These are phyloP conservation scores for Batkoa obscura DNA, from an alignment of 371 early-diverging fungal species.

Conservation along the genomic window DNA sequence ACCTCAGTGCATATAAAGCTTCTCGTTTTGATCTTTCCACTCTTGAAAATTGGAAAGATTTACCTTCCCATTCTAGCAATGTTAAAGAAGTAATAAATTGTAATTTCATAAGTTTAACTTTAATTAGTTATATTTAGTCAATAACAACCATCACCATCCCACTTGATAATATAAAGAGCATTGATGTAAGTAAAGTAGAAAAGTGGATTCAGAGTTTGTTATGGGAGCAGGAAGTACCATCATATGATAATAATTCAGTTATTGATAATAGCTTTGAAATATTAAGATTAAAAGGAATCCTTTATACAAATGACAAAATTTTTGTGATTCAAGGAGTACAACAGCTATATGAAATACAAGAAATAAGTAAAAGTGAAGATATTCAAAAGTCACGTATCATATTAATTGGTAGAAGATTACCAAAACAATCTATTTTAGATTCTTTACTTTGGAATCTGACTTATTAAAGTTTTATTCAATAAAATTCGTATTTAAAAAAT, in stretches of 20 bases:
- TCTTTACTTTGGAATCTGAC: too few species aligned
- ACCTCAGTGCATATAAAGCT: background rate
- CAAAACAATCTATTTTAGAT: too few species aligned
- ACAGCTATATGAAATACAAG: conserved; percentile 63
- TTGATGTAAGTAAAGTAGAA: conserved; percentile 47
- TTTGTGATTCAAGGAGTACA: conserved; percentile 76
- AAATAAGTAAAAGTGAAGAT: conserved; percentile 3
- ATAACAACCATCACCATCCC: conserved; percentile 7
- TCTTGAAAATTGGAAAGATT: conserved; percentile 6
- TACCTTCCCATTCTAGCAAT: conserved; percentile 18
- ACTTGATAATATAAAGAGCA: too few species aligned
- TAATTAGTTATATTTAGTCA: background rate
- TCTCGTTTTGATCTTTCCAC: background rate
- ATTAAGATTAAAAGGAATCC: conserved; percentile 66
- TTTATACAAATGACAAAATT: conserved; percentile 23
- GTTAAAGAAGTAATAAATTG: conserved; percentile 10
- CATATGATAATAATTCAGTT: background rate
- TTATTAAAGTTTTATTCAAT: too few species aligned
- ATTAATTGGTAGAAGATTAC: conserved; percentile 16
- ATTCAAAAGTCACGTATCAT: conserved; percentile 11
- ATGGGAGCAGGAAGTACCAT: conserved; percentile 63
- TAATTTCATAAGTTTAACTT: background rate
- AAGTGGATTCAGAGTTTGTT: conserved; percentile 75
- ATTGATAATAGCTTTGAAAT: conserved; percentile 25
- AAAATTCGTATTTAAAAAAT: too few species aligned